A percentile compares a stretch with the other conserved stretches of the same genome.
These are phyloP conservation scores for Exsudoporus frostii DNA, from an alignment of 768 basidiomycete species.

Conservation along the genomic window DNA sequence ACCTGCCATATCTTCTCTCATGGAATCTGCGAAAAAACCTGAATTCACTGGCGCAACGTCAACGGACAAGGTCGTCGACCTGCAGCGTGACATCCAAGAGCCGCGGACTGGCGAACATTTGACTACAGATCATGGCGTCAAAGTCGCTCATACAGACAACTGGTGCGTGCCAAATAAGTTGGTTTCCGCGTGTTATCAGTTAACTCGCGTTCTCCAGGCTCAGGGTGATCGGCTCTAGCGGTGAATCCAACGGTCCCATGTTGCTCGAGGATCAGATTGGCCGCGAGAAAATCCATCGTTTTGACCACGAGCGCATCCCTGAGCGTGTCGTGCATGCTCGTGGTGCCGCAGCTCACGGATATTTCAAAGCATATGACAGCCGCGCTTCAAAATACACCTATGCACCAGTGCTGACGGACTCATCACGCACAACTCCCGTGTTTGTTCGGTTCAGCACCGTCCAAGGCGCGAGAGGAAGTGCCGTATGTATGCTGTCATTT, in stretches of 20 bases:
- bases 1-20: conserved; percentile 13
- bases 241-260: conserved; percentile 56
- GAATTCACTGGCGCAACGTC: conserved; percentile 2
- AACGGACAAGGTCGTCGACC: conserved; percentile 21
- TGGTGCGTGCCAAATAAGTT: conserved; percentile 39
- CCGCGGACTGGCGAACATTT: conserved; percentile 22
- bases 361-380: conserved; percentile 72
- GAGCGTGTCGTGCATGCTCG: conserved; percentile 77
- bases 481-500: conserved; percentile 44
- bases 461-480: conserved; percentile 75
- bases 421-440: conserved; percentile 66
- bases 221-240: conserved; percentile 42
- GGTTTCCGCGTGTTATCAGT: background rate
- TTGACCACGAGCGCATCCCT: conserved; percentile 88
- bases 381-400: conserved; percentile 67
- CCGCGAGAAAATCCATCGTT: conserved; percentile 73
- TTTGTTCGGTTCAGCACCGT: conserved; percentile 89
- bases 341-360: conserved; percentile 77
- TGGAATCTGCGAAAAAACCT: conserved; percentile 14
- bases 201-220: conserved; percentile 41
- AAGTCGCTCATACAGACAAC: conserved; percentile 59
- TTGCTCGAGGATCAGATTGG: conserved; percentile 77
- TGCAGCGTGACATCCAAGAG: conserved; percentile 28
- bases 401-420: conserved; percentile 70
- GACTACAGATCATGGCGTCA: conserved; percentile 64